Percentiles rank a stretch among this genome's conserved stretches.
Evolutionary conservation across 1,284 basidiomycete genomes (phyloP).

Genomic region (Ustilago xerochloae): DNA sequence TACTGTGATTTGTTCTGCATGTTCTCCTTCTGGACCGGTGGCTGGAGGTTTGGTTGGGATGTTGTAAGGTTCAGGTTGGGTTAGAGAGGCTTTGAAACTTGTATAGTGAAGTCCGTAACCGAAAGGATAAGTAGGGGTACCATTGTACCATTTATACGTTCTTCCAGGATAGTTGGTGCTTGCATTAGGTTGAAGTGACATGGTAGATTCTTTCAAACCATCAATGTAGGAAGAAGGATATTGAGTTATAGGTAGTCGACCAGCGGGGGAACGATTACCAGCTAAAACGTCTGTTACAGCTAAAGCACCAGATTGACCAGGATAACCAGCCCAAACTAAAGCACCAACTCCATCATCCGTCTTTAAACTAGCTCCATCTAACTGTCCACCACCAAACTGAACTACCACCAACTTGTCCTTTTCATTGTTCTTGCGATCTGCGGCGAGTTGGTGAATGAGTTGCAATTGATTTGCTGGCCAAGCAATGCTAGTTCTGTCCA

Average conservation of each 20-base stretch:
- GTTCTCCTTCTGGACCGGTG: neutral
- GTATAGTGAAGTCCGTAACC: constrained; percentile 28
- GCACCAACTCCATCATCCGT: neutral
- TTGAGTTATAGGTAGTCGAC: constrained; percentile 25
- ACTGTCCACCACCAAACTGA: constrained; percentile 29
- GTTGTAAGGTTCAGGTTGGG: neutral
- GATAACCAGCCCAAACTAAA: constrained; percentile 28
- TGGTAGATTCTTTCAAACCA: constrained; percentile 1
- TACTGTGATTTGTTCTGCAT: constrained; percentile 8
- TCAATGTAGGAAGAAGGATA: constrained; percentile 18
- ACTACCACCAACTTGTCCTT: constrained; percentile 11
- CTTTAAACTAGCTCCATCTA: constrained; percentile 17
- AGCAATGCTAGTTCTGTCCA: constrained; percentile 5
- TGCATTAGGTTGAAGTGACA: constrained; percentile 6
- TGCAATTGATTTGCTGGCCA: constrained; percentile 28
- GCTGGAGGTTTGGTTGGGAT: neutral
- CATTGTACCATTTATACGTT: constrained; percentile 34
- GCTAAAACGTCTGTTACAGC: constrained; percentile 16
- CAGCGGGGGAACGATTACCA: constrained; percentile 5
- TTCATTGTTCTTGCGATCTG: neutral
- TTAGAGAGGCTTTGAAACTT: neutral
- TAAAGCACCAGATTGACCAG: constrained; percentile 16
- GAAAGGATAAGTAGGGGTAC: constrained; percentile 11
- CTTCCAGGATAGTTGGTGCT: constrained; percentile 12
- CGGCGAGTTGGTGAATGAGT: constrained; percentile 11